A percentile compares a stretch with the other conserved stretches of the same genome.
These are phyloP conservation scores for Annulohypoxylon moriforme DNA, from an alignment of 495 filamentous ascomycete genomes.

Conservation along the genomic window DNA sequence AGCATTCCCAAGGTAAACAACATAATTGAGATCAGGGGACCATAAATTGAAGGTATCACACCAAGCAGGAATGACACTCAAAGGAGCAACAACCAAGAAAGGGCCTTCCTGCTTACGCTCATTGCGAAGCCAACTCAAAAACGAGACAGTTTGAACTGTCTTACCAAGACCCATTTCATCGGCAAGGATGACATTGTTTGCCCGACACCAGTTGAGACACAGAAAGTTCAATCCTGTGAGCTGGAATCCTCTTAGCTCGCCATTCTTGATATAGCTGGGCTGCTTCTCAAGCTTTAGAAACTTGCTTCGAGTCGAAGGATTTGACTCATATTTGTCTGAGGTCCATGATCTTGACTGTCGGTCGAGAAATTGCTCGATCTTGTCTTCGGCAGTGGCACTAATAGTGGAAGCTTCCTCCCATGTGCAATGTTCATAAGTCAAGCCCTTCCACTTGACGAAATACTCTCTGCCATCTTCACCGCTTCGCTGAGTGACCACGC, in stretches of 20 bases:
- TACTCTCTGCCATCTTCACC: slow-evolving; percentile 84
- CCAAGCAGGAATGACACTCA: slow-evolving; percentile 97
- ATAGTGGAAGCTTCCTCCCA: slow-evolving; percentile 88
- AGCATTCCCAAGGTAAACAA: slow-evolving; percentile 92
- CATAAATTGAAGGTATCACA: slow-evolving; percentile 97
- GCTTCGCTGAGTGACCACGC: slow-evolving; percentile 83
- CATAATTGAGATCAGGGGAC: slow-evolving; percentile 96
- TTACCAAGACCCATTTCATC: slow-evolving; percentile 99
- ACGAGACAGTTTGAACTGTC: slow-evolving; percentile 96
- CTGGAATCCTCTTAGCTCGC: slow-evolving; percentile 92
- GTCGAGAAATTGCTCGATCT: slow-evolving; percentile 91
- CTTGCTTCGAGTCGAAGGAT: slow-evolving; percentile 76
- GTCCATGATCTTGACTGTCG: slow-evolving; percentile 78
- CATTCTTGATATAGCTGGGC: slow-evolving; percentile 84
- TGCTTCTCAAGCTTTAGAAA: slow-evolving; percentile 78
- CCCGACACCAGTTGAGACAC: slow-evolving; percentile 91
- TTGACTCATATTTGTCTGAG: slow-evolving; percentile 80
- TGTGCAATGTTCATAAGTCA: slow-evolving; percentile 91
- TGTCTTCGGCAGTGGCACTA: slow-evolving; percentile 78
- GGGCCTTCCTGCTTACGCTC: slow-evolving; percentile 89
- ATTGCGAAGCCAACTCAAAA: slow-evolving; percentile 98
- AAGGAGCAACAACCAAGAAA: slow-evolving; percentile 93
- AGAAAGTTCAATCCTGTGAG: slow-evolving; percentile 93
- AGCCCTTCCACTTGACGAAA: slow-evolving; percentile 90
- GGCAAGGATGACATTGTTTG: slow-evolving; percentile 93